Evolutionary conservation across 2,329 filamentous ascomycete genomes (phyloP), one percentile per base, ranked within the genome.

Genomic region (Colletotrichum melonis): DNA sequence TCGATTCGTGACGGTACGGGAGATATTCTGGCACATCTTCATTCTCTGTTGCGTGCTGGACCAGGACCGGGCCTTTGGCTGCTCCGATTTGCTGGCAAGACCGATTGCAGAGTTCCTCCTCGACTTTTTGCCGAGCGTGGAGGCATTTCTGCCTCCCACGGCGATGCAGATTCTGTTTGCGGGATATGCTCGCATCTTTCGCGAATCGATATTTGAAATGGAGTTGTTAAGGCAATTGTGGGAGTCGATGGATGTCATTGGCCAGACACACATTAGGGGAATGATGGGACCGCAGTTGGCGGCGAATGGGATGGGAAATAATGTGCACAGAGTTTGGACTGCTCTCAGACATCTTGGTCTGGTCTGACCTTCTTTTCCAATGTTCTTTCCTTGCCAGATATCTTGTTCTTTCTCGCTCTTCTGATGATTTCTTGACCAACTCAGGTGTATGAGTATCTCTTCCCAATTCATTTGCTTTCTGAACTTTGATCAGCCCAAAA

Each of bases 21-120:
- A 74, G 54, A 55, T 75, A 22, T 72, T 76, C 52, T 57, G 64
- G 62, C 64, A 75, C 19, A 57, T 75, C 5, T 74, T 76, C n/a
- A 64, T 75, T 8, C 70, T 81, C 19, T 81, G 78, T 66, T 73
- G 80, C 19, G 72, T 80, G 8, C 76, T 82, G 9, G 77, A 79
- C 42, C 76, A 79, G 30, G 75, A 77, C 38, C 65, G 63, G 16
- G 77, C 76, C 4, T 67, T 81, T 2, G 80, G 79, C 7, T 81
- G 79, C 58, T 79, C 79, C 19, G 70, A 76, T 2, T 60, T 38
- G 30, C 73, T 82, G 24, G 76, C 80, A 3, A 54, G 67, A 8
- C 70, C 73, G 19, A 69, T 81, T 24, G 74, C 78, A 9, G 63
- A 70, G 35, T 79, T 80, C 38, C 72, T 80, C 22, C 63, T 77